Evolutionary conservation across 1,284 basidiomycete species (phyloP).

Genomic region (Cutaneotrichosporon arboriforme): DNA sequence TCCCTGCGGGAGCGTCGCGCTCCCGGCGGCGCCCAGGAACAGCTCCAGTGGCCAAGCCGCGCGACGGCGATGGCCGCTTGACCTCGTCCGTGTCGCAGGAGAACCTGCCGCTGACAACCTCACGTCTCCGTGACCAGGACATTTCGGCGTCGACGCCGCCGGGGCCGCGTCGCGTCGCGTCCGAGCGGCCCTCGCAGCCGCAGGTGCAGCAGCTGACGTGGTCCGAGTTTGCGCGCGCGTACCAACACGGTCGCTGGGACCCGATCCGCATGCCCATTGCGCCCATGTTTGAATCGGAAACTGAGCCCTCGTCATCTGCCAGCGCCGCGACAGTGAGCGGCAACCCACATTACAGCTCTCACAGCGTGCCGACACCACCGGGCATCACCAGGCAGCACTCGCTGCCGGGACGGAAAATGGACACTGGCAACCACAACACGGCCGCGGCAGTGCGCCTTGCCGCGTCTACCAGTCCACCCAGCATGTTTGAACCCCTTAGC

Average conservation of each 20-base stretch:
- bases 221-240: conserved; percentile 68
- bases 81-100: neutral
- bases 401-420: conserved; percentile 47
- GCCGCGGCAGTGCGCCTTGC: conserved; percentile 82
- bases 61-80: neutral
- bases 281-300: conserved; percentile 43
- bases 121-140: neutral
- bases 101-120: neutral
- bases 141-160: neutral
- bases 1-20: too few relatives aligned
- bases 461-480: conserved; percentile 31
- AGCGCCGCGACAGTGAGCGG: too few relatives aligned
- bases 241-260: conserved; percentile 73
- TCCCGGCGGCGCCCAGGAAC: too few relatives aligned
- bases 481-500: conserved; percentile 57
- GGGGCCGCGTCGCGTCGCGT: too few relatives aligned
- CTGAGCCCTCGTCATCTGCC: conserved; percentile 6
- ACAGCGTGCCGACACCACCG: neutral
- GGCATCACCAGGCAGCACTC: neutral
- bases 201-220: conserved; percentile 46
- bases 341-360: too few relatives aligned
- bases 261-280: conserved; percentile 61
- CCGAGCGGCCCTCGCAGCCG: neutral
- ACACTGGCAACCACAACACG: conserved; percentile 48
- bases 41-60: neutral